phyloP scores from a whole-genome alignment of 768 basidiomycete species.

The Trametes cinnabarina region DNA sequence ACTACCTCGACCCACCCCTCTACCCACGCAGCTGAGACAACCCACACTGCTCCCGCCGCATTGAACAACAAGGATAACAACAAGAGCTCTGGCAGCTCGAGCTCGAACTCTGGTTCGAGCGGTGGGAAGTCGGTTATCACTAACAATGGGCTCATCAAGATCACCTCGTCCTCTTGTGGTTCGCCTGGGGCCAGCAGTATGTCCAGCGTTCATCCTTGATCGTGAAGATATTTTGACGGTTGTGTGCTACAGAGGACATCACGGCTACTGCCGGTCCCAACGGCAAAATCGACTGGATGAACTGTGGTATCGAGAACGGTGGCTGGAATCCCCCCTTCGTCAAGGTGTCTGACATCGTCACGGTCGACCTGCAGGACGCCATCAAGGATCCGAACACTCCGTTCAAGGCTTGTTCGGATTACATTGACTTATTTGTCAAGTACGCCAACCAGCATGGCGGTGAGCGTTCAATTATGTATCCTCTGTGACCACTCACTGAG shows the following conservation, averaged over 20 bases:
- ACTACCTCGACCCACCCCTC: conserved; percentile 1
- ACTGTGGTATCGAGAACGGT: conserved; percentile 62
- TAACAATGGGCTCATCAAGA: conserved; percentile 34
- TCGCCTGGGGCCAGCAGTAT: conserved; percentile 49
- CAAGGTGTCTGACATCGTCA: conserved; percentile 48
- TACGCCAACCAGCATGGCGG: conserved; percentile 46
- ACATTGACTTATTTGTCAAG: conserved; percentile 54
- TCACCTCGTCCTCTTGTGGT: conserved; percentile 42
- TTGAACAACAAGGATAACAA: conserved; percentile 5
- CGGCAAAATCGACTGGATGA: conserved; percentile 71
- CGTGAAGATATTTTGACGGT: too few species aligned
- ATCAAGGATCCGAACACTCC: conserved; percentile 48
- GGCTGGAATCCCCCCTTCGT: conserved; percentile 78
- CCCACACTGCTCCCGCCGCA: background rate
- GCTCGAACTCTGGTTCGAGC: background rate
- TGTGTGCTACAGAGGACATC: conserved; percentile 39
- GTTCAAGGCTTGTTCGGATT: conserved; percentile 58
- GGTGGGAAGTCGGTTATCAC: background rate
- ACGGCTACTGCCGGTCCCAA: conserved; percentile 60
- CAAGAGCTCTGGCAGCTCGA: background rate
- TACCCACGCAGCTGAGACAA: conserved; percentile 4
- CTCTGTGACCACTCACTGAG: background rate
- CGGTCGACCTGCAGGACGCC: conserved; percentile 45
- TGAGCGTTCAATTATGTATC: conserved; percentile 25
- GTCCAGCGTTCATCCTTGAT: conserved; percentile 16